These are phyloP conservation scores for Melaleuca quinquenervia DNA, from an alignment of 345 rosid species.

Conservation along the genomic window DNA sequence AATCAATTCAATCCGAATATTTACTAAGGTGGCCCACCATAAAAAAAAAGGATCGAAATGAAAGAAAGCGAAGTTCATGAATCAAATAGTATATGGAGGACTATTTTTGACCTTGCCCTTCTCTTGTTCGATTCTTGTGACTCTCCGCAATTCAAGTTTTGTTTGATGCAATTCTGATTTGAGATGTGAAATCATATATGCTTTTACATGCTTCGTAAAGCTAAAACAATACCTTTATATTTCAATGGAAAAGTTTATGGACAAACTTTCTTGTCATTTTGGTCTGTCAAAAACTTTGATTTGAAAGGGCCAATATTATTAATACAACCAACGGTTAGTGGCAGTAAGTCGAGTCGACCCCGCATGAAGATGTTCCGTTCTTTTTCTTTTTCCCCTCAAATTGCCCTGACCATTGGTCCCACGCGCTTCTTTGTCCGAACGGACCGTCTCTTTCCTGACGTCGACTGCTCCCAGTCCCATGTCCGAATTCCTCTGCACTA, in stretches of 20 bases:
- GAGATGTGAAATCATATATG: neutral
- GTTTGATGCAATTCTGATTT: neutral
- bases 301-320: neutral
- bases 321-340: neutral
- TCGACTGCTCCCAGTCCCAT: neutral
- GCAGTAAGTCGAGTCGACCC: neutral
- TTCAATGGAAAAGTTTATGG: neutral
- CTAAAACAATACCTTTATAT: neutral
- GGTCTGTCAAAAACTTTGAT: too few species aligned
- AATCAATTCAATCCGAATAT: neutral
- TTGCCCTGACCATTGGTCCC: neutral
- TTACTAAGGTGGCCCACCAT: accelerated
- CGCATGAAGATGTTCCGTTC: neutral
- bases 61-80: neutral
- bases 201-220: neutral
- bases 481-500: neutral
- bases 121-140: neutral
- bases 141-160: neutral
- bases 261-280: neutral
- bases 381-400: neutral
- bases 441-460: neutral
- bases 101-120: neutral
- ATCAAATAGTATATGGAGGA: neutral
- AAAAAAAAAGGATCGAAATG: neutral
- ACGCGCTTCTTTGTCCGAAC: neutral